Evolutionary conservation across 495 filamentous ascomycete genomes (phyloP), one percentile per base, ranked within the genome.

Genomic region (Trypethelium eluteriae): DNA sequence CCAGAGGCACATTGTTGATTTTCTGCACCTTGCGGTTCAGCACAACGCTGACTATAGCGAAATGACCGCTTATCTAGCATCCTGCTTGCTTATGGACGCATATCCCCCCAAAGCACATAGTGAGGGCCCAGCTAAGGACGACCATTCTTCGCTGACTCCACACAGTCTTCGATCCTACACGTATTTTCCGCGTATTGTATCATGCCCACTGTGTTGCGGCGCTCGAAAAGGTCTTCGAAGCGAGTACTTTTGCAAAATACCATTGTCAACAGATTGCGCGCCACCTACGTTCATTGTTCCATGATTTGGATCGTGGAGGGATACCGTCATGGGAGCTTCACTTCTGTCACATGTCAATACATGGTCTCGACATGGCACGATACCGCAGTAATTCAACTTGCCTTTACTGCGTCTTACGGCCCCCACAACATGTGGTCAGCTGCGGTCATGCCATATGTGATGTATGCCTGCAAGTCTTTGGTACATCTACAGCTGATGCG

Each of bases 371-470:
- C 12, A 44, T 44, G 39, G 39, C 39, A 12, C 39, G 12, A 6
- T 44, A 12, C 12, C 39, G 32, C 9, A 59, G 53, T 36, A 59
- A 59, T 36, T 4, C 3, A 5, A 59, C 53, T 38, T 79, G 71
- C 66, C 64, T 76, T 35, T 66, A 67, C 38, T 79, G 72, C 53
- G 61, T 79, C 10, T 18, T 68, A 3, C 50, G 50, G 39, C 67
- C 67, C 36, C 73, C 72, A 16, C 68, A 77, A 67, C 70, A 78
- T 65, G 34, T 70, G 34, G 65, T 77, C 3, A 65, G 59, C 3
- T 79, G 72, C 62, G 64, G 72, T 34, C 72, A 79, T 67, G 62
- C 69, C 18, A 62, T 79, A 2, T 79, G 71, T 57, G 72, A 79
- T 41, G 64, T 38, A 6, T 79, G 70, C 65, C 69, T 70, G 2